Percentiles rank a stretch among this genome's conserved stretches.
Evolutionary conservation across 2,329 filamentous ascomycete species (phyloP).

Genomic region (Emericellopsis atlantica): DNA sequence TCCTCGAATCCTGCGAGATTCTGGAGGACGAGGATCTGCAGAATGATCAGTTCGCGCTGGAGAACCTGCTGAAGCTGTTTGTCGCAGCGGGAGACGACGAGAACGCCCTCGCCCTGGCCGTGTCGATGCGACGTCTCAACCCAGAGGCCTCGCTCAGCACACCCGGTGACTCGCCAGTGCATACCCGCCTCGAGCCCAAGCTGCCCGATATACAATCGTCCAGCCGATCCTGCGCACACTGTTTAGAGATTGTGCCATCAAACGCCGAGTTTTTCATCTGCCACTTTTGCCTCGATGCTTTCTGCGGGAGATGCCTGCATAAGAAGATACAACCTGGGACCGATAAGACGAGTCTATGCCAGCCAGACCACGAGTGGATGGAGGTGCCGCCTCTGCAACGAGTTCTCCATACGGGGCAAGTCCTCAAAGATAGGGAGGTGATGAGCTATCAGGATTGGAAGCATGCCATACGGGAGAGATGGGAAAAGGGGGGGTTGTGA

Average conservation of each 20-base stretch:
- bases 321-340: conserved; percentile 13
- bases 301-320: conserved; percentile 20
- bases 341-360: conserved; percentile 17
- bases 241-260: conserved; percentile 18
- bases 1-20: conserved; percentile 23
- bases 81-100: conserved; percentile 22
- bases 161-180: conserved; percentile 13
- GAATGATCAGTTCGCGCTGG: conserved; percentile 27
- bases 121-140: conserved; percentile 24
- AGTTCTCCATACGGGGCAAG: conserved; percentile 22
- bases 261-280: conserved; percentile 21
- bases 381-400: conserved; percentile 20
- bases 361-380: conserved; percentile 25
- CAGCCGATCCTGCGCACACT: conserved; percentile 23
- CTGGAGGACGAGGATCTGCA: conserved; percentile 25
- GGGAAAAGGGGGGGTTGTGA: conserved; percentile 6
- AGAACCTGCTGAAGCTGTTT: conserved; percentile 25
- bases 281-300: conserved; percentile 23
- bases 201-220: conserved; percentile 20
- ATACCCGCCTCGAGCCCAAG: conserved; percentile 18
- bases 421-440: conserved; percentile 19
- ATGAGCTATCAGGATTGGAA: conserved; percentile 22
- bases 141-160: conserved; percentile 13
- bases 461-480: conserved; percentile 15
- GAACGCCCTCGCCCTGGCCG: conserved; percentile 21